phyloP scores from a whole-genome alignment of 768 basidiomycete species.

The Fomitopsis pulvina region DNA sequence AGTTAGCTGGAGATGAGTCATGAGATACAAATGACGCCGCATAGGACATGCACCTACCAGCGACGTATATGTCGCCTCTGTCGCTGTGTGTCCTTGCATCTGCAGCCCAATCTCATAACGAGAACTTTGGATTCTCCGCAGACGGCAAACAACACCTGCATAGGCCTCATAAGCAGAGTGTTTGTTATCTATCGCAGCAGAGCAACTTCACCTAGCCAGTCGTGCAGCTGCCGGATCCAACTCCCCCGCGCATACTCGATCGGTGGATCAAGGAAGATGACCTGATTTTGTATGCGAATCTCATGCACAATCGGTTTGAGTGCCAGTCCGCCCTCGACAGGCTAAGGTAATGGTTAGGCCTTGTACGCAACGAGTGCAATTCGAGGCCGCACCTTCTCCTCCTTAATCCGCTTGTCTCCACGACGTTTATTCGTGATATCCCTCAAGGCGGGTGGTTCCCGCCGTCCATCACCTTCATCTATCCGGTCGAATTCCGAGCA shows the following conservation, averaged over 20 bases:
- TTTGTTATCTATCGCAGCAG: too few relatives aligned
- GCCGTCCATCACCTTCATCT: constrained; percentile 60
- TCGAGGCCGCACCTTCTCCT: constrained; percentile 79
- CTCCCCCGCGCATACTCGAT: constrained; percentile 89
- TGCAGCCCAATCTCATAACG: constrained; percentile 96
- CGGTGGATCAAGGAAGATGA: constrained; percentile 97
- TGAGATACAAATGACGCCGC: not conserved
- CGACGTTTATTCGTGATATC: constrained; percentile 51
- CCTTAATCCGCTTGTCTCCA: constrained; percentile 55
- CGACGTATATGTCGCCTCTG: constrained; percentile 77
- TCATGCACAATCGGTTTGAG: constrained; percentile 90
- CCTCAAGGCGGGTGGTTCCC: constrained; percentile 38
- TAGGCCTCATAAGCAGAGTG: not conserved
- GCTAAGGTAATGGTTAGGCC: constrained; percentile 31
- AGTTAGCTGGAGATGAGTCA: constrained; percentile 48
- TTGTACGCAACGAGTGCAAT: too few relatives aligned
- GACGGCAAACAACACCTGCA: constrained; percentile 77
- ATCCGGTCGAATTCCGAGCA: constrained; percentile 77
- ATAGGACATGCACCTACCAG: constrained; percentile 45
- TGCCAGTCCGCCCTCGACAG: constrained; percentile 65
- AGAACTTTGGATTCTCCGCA: constrained; percentile 87
- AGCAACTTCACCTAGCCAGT: constrained; percentile 65
- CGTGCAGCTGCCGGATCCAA: constrained; percentile 87
- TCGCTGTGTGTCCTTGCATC: constrained; percentile 60
- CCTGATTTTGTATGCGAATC: constrained; percentile 96